Evolutionary conservation across 352 stramenopile genomes (phyloP), one percentile per base, ranked within the genome.

Genomic region (Pythium pyrilobum): DNA sequence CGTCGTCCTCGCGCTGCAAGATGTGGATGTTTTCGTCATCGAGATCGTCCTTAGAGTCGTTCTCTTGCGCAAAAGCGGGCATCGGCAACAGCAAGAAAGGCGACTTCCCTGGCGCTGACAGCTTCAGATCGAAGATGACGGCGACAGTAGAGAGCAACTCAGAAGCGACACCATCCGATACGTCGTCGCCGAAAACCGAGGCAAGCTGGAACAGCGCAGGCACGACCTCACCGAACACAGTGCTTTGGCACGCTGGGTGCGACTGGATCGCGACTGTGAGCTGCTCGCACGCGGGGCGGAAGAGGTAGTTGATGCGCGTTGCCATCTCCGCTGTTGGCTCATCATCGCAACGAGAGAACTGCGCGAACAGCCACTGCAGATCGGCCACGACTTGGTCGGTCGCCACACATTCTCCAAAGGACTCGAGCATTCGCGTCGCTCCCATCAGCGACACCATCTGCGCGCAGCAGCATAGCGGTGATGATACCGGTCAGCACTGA

Each of bases 391-490:
- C 81, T 15, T 77, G 63, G 5, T 60, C 39, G 10, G 53, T 31
- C 0, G 57, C 24, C 2, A 85, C 62, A 36, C 75, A 52, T 0
- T 83, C 66, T 0, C 67, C 59, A 44, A 92, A 92, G 6, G 77
- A 79, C 59, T 92, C 81, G 12, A 89, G 56, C 18, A 84, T 55
- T 38, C 78, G 74, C 6, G 74, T 89, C 2, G 51, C 67, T 0
- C 76, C 81, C 76, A 87, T 89, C 7, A 88, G 44, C 11, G 78
- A 74, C n/a, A 89, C 78, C 37, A 74, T 64, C 67, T 89, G 66
- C 10, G 36, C 9, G n/a, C 37, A 18, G 37, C 9, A 43, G 6
- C 15, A 18, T n/a, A n/a, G n/a, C n/a, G n/a, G n/a, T n/a, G n/a
- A n/a, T n/a, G n/a, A n/a, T n/a, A n/a, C n/a, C n/a, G n/a, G n/a